Evolutionary conservation across 805 yeast species (phyloP).

Genomic region (Saccharomycopsis lassenensis): DNA sequence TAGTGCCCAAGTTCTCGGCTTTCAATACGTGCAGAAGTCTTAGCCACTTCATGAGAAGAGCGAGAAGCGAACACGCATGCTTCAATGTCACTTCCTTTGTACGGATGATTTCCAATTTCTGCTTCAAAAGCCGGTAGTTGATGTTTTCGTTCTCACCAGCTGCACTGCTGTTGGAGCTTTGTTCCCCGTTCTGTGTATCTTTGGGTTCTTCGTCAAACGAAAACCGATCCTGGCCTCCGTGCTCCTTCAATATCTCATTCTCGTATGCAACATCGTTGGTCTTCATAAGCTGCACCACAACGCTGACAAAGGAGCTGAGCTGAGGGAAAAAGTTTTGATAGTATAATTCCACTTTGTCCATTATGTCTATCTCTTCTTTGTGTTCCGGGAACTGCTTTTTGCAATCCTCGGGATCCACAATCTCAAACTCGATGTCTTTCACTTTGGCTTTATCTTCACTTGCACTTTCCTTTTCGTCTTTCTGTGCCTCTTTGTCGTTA

Average conservation of each 20-base stretch:
- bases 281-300: conserved; percentile 53
- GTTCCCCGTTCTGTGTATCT: conserved; percentile 9
- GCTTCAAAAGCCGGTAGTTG: conserved; percentile 19
- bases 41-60: conserved; percentile 61
- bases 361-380: conserved; percentile 28
- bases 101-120: conserved; percentile 42
- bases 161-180: conserved; percentile 15
- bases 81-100: conserved; percentile 55
- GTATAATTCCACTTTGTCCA: conserved; percentile 48
- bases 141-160: conserved; percentile 7
- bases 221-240: too few relatives aligned
- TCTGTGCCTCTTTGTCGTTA: conserved; percentile 20
- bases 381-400: conserved; percentile 27
- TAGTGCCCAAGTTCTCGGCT: conserved; percentile 58
- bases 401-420: conserved; percentile 22
- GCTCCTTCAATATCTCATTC: conserved; percentile 24
- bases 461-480: conserved; percentile 24
- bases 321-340: conserved; percentile 43
- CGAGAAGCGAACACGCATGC: conserved; percentile 43
- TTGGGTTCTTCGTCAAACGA: too few relatives aligned
- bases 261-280: conserved; percentile 23
- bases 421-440: conserved; percentile 28
- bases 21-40: conserved; percentile 69
- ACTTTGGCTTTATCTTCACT: conserved; percentile 18
- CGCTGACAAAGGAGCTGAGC: conserved; percentile 53